Evolutionary conservation across 345 rosid species (phyloP), one percentile per base, ranked within the genome.

Genomic region (Heritiera littoralis): DNA sequence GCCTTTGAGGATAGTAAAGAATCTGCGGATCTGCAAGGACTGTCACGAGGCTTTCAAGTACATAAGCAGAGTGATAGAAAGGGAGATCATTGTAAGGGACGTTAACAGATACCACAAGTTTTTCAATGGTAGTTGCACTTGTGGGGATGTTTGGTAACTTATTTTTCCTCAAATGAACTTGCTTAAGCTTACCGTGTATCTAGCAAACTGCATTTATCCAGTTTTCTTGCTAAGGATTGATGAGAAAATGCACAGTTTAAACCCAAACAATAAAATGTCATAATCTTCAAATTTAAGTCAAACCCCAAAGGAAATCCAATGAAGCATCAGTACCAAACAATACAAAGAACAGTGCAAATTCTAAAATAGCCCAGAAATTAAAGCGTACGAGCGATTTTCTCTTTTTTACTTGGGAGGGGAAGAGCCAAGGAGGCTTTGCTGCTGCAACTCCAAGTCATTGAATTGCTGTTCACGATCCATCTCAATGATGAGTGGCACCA

Each of bases 401-500:
- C 17, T 49, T n/a, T 9, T 70, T 70, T 80, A 85, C 83, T 84
- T 77, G 70, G 72, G 78, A 66, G 81, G 51, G 23, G 82, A 6
- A 23, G 90, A 81, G n/a, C 97, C 94, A 12, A 92, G 94, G 52
- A 92, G 92, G 81, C 91, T 89, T 20, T 87, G 90, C 46, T 88
- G 91, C 66, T 92, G 97, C 80, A 90, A 84, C 81, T 92, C 92
- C 40, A 90, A 74, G 5, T 92, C 97, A 28, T 28, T 87, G 18
- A 90, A 55, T 75, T 89, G 93, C 75, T 85, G 90, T 66, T 92
- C 97, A 30, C 97, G 92, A 56, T 89, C 97, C 93, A 88, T 92
- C 84, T 87, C 93, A 59, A 92, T 87, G 59, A 92, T 92, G 17
- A 92, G 79, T 2, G 97, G 97, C 28, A 92, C 93, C 7, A 81